These are phyloP conservation scores for Trichoderma atroviride DNA, from an alignment of 2,329 filamentous ascomycete species.

Conservation along the genomic window DNA sequence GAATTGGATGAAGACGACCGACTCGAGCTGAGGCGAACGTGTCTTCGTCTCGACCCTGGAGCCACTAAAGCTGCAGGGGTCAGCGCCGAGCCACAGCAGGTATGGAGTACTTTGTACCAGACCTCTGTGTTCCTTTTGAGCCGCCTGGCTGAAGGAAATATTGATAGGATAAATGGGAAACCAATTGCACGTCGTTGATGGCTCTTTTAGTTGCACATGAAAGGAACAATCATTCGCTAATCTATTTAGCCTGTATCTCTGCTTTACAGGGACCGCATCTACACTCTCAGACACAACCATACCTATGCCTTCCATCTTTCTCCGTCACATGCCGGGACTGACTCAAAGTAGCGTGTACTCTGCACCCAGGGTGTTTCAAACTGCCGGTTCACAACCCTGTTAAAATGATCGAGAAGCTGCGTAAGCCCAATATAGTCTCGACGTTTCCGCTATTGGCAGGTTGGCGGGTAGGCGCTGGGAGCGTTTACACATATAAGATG, in stretches of 20 bases:
- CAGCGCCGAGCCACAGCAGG: conserved; percentile 7
- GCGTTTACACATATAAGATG: not conserved
- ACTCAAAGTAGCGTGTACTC: not conserved
- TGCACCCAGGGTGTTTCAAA: not conserved
- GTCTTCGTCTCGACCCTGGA: conserved; percentile 21
- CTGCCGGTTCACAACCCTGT: not conserved
- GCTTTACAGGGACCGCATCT: not conserved
- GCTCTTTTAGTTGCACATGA: not conserved
- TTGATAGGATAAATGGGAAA: too few relatives aligned
- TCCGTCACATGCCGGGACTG: not conserved
- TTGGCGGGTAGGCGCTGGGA: not conserved
- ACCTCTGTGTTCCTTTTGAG: not conserved
- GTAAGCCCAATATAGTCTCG: not conserved
- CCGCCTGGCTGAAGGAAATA: not conserved
- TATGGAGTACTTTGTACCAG: not conserved
- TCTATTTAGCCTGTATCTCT: not conserved
- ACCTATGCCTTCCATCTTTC: not conserved
- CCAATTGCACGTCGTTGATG: not conserved
- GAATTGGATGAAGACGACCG: conserved; percentile 7
- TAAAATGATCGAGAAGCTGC: not conserved
- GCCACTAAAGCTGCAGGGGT: conserved; percentile 23
- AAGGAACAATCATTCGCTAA: not conserved
- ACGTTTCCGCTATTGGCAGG: not conserved
- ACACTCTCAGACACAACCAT: not conserved
- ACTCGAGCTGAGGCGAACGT: conserved; percentile 27